Evolutionary conservation across 768 basidiomycete genomes (phyloP).

Genomic region (Plicaturopsis crispa): DNA sequence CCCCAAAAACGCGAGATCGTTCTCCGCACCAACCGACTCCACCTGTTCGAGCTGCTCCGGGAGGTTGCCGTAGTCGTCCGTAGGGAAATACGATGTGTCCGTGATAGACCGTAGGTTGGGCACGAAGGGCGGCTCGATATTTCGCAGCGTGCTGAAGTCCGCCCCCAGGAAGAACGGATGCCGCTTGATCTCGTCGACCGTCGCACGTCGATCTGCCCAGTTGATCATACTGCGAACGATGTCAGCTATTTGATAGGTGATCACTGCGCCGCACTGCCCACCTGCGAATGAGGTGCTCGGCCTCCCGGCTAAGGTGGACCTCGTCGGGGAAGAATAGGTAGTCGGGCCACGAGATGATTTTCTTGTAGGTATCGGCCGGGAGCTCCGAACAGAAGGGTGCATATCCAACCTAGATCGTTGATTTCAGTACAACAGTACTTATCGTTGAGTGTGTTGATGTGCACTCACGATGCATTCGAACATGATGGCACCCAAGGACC

Average conservation of each 20-base stretch:
- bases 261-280: constrained; percentile 24
- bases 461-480: constrained; percentile 98
- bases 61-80: constrained; percentile 78
- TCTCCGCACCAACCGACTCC: constrained; percentile 57
- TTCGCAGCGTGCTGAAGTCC: constrained; percentile 86
- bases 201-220: constrained; percentile 68
- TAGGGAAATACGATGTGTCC: constrained; percentile 95
- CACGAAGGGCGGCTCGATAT: constrained; percentile 94
- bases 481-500: constrained; percentile 98
- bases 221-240: constrained; percentile 66
- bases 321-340: constrained; percentile 94
- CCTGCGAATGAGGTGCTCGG: constrained; percentile 85
- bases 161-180: constrained; percentile 96
- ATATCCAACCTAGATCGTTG: too few species aligned
- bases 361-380: constrained; percentile 96
- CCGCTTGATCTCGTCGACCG: constrained; percentile 79
- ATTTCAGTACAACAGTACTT: too few species aligned
- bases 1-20: constrained; percentile 64
- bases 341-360: constrained; percentile 93
- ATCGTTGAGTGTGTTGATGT: too few species aligned
- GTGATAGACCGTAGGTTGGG: constrained; percentile 88
- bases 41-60: constrained; percentile 52
- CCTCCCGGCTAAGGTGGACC: constrained; percentile 86
- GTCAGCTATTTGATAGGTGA: constrained; percentile 6
- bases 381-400: constrained; percentile 98